Percentiles rank a stretch among this genome's conserved stretches.
phyloP scores from a whole-genome alignment of 768 basidiomycete genomes.

The Tephrocybe sp. region DNA sequence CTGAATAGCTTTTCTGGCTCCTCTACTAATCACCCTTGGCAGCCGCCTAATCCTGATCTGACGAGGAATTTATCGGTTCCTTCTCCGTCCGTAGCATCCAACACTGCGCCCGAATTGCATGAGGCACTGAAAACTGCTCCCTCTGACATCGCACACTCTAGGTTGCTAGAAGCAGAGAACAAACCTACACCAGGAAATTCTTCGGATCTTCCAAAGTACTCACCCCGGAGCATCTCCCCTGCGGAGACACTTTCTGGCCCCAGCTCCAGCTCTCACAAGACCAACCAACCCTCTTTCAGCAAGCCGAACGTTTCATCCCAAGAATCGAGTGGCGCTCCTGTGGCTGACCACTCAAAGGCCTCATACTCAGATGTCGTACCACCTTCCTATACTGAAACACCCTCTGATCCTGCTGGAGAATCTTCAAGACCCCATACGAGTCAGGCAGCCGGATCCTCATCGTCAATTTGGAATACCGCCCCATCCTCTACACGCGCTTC shows the following conservation, averaged over 20 bases:
- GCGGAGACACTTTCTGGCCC: background rate
- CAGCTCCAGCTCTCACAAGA: background rate
- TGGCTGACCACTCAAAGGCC: background rate
- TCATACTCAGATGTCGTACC: background rate
- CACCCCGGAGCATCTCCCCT: background rate
- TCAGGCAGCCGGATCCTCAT: background rate
- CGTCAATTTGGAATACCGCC: background rate
- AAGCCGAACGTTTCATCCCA: background rate
- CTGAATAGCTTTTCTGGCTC: background rate
- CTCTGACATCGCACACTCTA: background rate
- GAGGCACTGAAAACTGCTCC: background rate
- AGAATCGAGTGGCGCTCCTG: background rate
- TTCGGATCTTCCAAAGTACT: conserved; percentile 1
- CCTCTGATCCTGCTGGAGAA: background rate
- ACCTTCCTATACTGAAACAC: conserved; percentile 9
- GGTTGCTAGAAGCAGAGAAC: background rate
- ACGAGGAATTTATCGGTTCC: background rate
- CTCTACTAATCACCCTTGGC: background rate
- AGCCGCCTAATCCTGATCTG: background rate
- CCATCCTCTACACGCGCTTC: too few species aligned
- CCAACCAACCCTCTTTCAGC: background rate
- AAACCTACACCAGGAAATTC: background rate
- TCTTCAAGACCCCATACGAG: background rate
- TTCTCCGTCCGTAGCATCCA: background rate
- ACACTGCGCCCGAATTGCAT: background rate